These are phyloP conservation scores for Coffea humblotiana DNA, from an alignment of 305 asterid genomes.

Conservation along the genomic window DNA sequence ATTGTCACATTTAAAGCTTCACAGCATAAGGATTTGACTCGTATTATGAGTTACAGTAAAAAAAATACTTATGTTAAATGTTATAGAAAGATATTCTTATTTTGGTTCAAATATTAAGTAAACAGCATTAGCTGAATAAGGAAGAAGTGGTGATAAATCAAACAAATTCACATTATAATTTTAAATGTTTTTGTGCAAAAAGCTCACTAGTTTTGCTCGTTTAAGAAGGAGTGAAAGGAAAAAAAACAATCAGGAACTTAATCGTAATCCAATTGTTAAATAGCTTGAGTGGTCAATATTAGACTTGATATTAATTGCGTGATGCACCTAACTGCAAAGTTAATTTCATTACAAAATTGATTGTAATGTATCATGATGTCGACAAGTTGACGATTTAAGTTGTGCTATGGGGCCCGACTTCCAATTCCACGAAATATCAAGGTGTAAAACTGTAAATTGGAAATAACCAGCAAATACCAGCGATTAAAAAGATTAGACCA, in stretches of 20 bases:
- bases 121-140: background rate
- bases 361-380: background rate
- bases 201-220: background rate
- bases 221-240: background rate
- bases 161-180: no score
- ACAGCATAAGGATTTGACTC: background rate
- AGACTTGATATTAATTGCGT: constrained; percentile 1
- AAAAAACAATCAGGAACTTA: no score
- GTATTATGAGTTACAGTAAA: background rate
- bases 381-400: background rate
- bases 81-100: background rate
- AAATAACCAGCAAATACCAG: background rate
- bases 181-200: no score
- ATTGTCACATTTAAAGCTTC: background rate
- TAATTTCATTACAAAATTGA: background rate
- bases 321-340: background rate
- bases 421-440: constrained; percentile 16
- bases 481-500: no score
- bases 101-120: background rate
- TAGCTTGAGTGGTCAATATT: background rate
- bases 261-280: background rate
- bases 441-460: background rate
- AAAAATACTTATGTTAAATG: background rate
- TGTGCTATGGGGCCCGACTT: constrained; percentile 4
- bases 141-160: no score